phyloP scores from a whole-genome alignment of 148 eudicot species.

The Fagopyrum homotropicum region DNA sequence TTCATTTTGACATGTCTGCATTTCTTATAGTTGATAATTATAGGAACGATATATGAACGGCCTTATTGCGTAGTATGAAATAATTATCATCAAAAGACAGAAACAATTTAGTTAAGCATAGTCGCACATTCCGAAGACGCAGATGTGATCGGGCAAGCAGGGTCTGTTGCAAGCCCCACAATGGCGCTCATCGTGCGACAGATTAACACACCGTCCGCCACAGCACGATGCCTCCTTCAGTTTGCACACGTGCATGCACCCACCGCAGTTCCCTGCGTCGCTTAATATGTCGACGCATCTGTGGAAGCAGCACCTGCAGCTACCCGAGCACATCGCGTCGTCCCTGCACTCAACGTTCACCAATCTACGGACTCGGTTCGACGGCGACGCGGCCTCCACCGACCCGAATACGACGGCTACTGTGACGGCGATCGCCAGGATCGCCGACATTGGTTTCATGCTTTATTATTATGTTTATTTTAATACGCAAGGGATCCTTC shows the following conservation, averaged over 20 bases:
- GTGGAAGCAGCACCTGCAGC: neutral
- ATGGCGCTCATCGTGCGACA: slow-evolving; percentile 36
- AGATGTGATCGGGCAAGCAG: slow-evolving; percentile 29
- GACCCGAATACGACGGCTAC: neutral
- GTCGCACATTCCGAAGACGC: slow-evolving; percentile 55
- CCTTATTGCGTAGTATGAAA: no score
- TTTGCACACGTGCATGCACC: neutral
- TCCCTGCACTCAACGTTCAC: neutral
- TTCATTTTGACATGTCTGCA: no score
- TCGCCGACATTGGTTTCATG: neutral
- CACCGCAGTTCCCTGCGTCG: neutral
- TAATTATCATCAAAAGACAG: no score
- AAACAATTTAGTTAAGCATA: slow-evolving; percentile 35
- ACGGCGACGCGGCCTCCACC: no score
- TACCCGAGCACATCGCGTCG: neutral
- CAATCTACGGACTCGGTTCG: neutral
- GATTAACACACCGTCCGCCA: slow-evolving; percentile 7
- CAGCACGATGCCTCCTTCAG: neutral
- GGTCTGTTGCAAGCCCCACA: slow-evolving; percentile 50
- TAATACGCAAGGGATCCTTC: neutral
- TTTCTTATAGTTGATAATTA: no score
- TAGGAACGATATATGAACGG: no score
- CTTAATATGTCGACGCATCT: neutral
- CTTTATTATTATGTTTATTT: neutral
- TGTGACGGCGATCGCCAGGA: neutral